Conservation (phyloP, 768 basidiomycete genomes). For the Boletus rufocinnamomeus region DNA sequence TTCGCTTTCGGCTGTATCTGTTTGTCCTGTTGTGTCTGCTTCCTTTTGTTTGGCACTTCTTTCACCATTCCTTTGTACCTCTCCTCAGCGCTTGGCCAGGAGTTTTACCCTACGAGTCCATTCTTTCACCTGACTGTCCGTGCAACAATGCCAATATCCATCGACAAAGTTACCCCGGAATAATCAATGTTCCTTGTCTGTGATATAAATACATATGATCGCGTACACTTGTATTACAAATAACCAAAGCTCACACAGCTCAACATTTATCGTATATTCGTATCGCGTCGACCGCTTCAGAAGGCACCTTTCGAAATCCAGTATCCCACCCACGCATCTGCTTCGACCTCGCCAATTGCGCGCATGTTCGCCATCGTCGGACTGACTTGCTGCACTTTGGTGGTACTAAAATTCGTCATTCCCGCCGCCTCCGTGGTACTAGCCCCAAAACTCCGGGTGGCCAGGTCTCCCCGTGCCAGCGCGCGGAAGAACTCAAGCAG, state of each 20-base stretch:
- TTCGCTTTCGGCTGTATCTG: not conserved
- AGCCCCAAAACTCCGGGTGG: not conserved
- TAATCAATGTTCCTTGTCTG: too few species aligned
- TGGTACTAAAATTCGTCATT: conserved; percentile 22
- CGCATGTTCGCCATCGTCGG: conserved; percentile 29
- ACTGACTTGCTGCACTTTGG: conserved; percentile 17
- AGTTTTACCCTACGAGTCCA: not conserved
- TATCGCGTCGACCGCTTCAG: not conserved
- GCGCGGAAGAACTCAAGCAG: conserved; percentile 36
- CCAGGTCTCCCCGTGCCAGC: conserved; percentile 23
- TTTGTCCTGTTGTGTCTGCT: too few species aligned
- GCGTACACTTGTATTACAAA: not conserved
- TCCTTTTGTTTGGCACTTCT: too few species aligned
- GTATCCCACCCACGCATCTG: conserved; percentile 28
- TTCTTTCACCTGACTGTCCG: not conserved
- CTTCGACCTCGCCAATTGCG: conserved; percentile 27
- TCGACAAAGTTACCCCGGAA: not conserved
- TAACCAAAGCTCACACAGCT: not conserved
- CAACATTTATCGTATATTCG: not conserved
- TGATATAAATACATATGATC: too few species aligned
- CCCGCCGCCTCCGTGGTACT: conserved; percentile 21
- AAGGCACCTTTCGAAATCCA: conserved; percentile 27
- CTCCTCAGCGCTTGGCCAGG: too few species aligned
- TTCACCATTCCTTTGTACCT: too few species aligned
- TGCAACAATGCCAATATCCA: not conserved